Evolutionary conservation across 2,329 filamentous ascomycete genomes (phyloP), one percentile per base, ranked within the genome.

Genomic region (Tolypocladium album): DNA sequence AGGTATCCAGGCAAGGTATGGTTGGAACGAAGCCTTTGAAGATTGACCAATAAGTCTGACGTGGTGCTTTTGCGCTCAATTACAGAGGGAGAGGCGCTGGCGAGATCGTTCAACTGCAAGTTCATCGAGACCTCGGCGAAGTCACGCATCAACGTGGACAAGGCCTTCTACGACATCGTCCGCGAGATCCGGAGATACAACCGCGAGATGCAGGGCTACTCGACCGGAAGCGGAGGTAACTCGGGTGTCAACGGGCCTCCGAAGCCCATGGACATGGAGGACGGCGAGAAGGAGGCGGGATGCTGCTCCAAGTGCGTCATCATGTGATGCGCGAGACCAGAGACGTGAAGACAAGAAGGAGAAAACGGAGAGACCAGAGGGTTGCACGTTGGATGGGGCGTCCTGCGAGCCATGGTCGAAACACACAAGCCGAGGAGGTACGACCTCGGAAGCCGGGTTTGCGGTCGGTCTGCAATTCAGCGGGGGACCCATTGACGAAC

Each of bases 61-160:
- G 55, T 22, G 24, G 40, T 55, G 38, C 7, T 31, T 42, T 59
- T 31, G 50, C 50, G 55, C 67, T 53, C 34, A 12, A 43, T 13
- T 59, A 70, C 76, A 97, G 93, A 97, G 87, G 93, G 93, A 69
- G 88, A 94, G 77, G 84, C 87, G 62, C 81, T 97, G 67, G 93
- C 92, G 64, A 85, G 84, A 68, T 87, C 88, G 65, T 97, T 99
- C 75, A 88, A 87, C 72, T 99, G 94, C 88, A 95, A 94, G 74
- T 99, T 97, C 80, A 96, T 97, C 78, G 94, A 99, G 81, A 97
- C 94, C 15, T 99, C 94, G 50, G 94, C 94, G 67, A 99, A 97
- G 80, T 96, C 92, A 64, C 88, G 93, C 74, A 95, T 94, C 80
- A 97, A 97, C 73, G 94, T 99, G 70, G 94, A 99, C 77, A 92